These are phyloP conservation scores for Pelargonium citronellum DNA, from an alignment of 441 rosid species.

Conservation along the genomic window DNA sequence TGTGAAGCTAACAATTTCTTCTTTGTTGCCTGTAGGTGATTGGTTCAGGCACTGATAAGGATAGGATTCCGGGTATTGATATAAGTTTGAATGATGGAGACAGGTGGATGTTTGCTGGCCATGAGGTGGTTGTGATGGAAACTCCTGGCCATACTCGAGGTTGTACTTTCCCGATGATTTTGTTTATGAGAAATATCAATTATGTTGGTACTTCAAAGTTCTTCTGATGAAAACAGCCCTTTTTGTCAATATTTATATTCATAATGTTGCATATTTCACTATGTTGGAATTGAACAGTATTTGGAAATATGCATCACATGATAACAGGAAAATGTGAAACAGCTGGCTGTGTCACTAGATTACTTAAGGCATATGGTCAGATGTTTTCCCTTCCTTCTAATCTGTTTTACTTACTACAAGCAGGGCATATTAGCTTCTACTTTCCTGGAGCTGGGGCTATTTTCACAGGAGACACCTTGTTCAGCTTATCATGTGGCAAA, in stretches of 20 bases:
- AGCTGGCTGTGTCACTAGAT: too few species aligned
- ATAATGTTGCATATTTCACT: too few species aligned
- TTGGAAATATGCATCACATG: too few species aligned
- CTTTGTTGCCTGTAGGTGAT: constrained; percentile 56
- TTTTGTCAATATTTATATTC: background rate
- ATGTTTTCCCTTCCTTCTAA: constrained; percentile 14
- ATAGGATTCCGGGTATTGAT: constrained; percentile 87
- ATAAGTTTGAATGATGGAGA: constrained; percentile 79
- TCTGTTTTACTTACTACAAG: constrained; percentile 24
- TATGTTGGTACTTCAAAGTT: background rate
- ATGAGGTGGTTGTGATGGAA: constrained; percentile 71
- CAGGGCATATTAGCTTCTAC: constrained; percentile 94
- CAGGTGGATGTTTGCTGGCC: constrained; percentile 98
- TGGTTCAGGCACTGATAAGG: constrained; percentile 72
- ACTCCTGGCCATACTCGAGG: constrained; percentile 98
- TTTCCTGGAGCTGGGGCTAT: constrained; percentile 81
- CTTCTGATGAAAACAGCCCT: constrained; percentile 1
- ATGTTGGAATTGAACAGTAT: too few species aligned
- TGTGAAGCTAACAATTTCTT: constrained; percentile 7
- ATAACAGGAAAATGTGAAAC: too few species aligned
- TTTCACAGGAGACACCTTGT: constrained; percentile 89
- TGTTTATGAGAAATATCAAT: background rate
- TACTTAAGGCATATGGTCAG: background rate
- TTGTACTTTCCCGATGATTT: constrained; percentile 23
- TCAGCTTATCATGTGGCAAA: constrained; percentile 97